Conservation (phyloP, 2,329 filamentous ascomycete species). For the Cadophora malorum region DNA sequence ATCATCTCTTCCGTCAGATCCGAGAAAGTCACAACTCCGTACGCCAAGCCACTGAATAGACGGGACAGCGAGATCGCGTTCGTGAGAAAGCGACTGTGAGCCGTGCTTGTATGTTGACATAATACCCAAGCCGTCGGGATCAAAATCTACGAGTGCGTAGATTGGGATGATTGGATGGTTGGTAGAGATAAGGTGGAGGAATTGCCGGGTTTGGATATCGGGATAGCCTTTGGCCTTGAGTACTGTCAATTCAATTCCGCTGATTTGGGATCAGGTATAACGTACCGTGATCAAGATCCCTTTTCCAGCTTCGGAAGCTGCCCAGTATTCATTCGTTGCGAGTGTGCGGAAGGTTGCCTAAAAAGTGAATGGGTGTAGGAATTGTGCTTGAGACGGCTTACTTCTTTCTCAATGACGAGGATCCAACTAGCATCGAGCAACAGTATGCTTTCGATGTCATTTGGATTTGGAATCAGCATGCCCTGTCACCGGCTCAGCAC, state of each 20-base stretch:
- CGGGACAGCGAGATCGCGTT: constrained; percentile 57
- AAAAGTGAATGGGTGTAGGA: constrained; percentile 35
- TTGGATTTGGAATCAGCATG: constrained; percentile 62
- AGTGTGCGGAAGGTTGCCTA: constrained; percentile 79
- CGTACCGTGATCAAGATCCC: constrained; percentile 73
- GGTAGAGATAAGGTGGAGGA: constrained; percentile 62
- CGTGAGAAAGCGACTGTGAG: constrained; percentile 67
- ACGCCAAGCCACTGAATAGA: constrained; percentile 70
- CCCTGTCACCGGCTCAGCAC: constrained; percentile 53
- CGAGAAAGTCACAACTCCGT: constrained; percentile 42
- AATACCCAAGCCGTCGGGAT: constrained; percentile 78
- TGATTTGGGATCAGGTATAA: not conserved
- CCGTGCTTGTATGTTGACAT: constrained; percentile 76
- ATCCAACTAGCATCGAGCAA: constrained; percentile 65
- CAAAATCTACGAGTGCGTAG: constrained; percentile 73
- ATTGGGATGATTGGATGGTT: constrained; percentile 60
- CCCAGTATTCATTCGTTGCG: constrained; percentile 62
- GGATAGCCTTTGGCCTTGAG: constrained; percentile 81
- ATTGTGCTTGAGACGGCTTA: constrained; percentile 41
- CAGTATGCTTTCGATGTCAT: constrained; percentile 56
- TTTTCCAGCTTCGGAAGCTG: constrained; percentile 53
- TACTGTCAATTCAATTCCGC: not conserved
- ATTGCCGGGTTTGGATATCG: constrained; percentile 71
- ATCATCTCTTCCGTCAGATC: constrained; percentile 8
- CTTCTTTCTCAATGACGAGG: constrained; percentile 82